A percentile compares a stretch with the other conserved stretches of the same genome.
phyloP scores from a whole-genome alignment of 768 basidiomycete species.

The Lyophyllum shimeji region DNA sequence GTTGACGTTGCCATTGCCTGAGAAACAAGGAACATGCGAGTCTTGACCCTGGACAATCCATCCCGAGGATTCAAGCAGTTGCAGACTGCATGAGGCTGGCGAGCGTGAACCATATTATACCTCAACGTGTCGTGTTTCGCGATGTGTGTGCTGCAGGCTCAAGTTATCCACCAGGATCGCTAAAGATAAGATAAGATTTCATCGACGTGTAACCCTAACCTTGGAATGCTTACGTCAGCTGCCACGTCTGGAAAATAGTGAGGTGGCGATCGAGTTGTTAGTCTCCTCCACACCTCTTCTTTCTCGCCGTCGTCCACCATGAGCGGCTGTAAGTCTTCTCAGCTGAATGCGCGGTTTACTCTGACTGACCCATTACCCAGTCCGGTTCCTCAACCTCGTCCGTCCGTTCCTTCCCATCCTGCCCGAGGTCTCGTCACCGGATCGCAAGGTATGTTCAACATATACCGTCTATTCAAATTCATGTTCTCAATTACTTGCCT shows the following conservation, averaged over 20 bases:
- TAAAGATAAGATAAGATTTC: too few species aligned
- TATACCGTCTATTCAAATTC: neutral
- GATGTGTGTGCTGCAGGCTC: too few species aligned
- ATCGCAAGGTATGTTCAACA: slow-evolving; percentile 75
- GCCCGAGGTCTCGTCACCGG: slow-evolving; percentile 96
- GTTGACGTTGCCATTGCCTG: too few species aligned
- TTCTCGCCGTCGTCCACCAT: slow-evolving; percentile 45
- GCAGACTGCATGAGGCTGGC: too few species aligned
- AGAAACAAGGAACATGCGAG: too few species aligned
- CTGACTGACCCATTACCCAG: slow-evolving; percentile 36
- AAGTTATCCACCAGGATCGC: too few species aligned
- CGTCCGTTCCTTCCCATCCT: slow-evolving; percentile 96
- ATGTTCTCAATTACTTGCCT: neutral
- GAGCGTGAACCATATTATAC: too few species aligned
- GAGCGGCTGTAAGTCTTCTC: slow-evolving; percentile 71
- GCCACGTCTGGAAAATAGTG: slow-evolving; percentile 42
- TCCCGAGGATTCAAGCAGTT: too few species aligned
- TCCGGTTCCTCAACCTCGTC: slow-evolving; percentile 97
- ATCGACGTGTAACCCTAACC: slow-evolving; percentile 13
- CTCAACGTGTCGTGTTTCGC: too few species aligned
- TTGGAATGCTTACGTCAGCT: slow-evolving; percentile 29
- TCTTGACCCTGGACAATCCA: too few species aligned
- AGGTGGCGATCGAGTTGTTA: slow-evolving; percentile 23
- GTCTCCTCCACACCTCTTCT: slow-evolving; percentile 19
- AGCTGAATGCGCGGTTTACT: neutral